A percentile compares a stretch with the other conserved stretches of the same genome.
phyloP scores from a whole-genome alignment of 2,329 filamentous ascomycete species.

The Juglanconis sp. region DNA sequence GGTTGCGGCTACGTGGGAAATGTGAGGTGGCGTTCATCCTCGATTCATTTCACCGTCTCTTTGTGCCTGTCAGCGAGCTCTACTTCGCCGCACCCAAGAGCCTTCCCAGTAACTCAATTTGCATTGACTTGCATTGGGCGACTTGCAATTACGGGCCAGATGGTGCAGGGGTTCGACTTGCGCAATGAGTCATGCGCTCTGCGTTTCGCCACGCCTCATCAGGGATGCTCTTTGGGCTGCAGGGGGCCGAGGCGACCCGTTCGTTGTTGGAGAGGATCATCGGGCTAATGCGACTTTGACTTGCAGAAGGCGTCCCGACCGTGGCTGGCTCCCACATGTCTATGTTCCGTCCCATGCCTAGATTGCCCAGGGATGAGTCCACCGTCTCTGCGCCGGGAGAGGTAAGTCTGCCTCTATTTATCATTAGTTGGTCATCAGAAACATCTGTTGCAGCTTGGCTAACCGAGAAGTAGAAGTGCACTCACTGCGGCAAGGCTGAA shows the following conservation, averaged over 20 bases:
- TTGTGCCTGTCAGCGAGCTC: background rate
- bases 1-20: background rate
- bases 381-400: constrained; percentile 39
- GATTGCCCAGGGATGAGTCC: constrained; percentile 55
- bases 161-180: background rate
- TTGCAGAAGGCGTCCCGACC: constrained; percentile 65
- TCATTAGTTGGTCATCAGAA: background rate
- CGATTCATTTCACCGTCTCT: constrained; percentile 1
- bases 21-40: background rate
- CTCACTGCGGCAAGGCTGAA: constrained; percentile 78
- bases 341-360: constrained; percentile 77
- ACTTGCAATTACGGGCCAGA: background rate
- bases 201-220: constrained; percentile 10
- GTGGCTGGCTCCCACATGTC: constrained; percentile 98
- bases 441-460: background rate
- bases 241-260: constrained; percentile 10
- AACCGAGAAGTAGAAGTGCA: constrained; percentile 61
- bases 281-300: constrained; percentile 33
- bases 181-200: constrained; percentile 15
- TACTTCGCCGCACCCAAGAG: background rate
- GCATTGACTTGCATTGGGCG: background rate
- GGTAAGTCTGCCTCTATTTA: constrained; percentile 24
- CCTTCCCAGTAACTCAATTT: background rate
- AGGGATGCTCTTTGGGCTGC: constrained; percentile 10
- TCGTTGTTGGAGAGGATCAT: constrained; percentile 24